These are phyloP conservation scores for Pichia pseudocactophila DNA, from an alignment of 805 yeast genomes.

Conservation along the genomic window DNA sequence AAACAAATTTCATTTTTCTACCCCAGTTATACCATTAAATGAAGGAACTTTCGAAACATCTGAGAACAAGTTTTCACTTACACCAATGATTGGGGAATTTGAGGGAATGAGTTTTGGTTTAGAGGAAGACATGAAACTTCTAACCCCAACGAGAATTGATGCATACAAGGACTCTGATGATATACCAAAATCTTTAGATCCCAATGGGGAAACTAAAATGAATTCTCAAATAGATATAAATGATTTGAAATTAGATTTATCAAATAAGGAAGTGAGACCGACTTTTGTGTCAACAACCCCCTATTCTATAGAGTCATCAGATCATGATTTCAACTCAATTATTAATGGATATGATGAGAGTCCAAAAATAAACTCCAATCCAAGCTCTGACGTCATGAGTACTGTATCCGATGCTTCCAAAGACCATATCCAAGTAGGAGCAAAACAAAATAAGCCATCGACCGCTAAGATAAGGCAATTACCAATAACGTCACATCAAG, in stretches of 20 bases:
- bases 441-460: slow-evolving; percentile 7
- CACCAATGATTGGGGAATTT: slow-evolving; percentile 14
- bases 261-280: slow-evolving; percentile 5
- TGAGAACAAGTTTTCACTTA: neutral
- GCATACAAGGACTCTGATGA: slow-evolving; percentile 1
- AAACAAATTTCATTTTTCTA: slow-evolving; percentile 4
- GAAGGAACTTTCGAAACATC: slow-evolving; percentile 1
- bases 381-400: neutral
- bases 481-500: slow-evolving; percentile 12
- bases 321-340: slow-evolving; percentile 11
- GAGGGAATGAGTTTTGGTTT: slow-evolving; percentile 10
- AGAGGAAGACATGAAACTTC: slow-evolving; percentile 7
- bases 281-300: neutral
- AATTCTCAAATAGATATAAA: slow-evolving; percentile 1
- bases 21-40: neutral
- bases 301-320: slow-evolving; percentile 8
- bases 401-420: neutral
- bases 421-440: neutral
- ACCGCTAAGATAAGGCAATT: slow-evolving; percentile 11
- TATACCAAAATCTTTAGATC: neutral
- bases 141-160: slow-evolving; percentile 7
- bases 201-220: neutral
- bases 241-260: slow-evolving; percentile 3
- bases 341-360: slow-evolving; percentile 11
- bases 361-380: neutral